Evolutionary conservation across 441 rosid species (phyloP).

Genomic region (Raphanus hybrid): DNA sequence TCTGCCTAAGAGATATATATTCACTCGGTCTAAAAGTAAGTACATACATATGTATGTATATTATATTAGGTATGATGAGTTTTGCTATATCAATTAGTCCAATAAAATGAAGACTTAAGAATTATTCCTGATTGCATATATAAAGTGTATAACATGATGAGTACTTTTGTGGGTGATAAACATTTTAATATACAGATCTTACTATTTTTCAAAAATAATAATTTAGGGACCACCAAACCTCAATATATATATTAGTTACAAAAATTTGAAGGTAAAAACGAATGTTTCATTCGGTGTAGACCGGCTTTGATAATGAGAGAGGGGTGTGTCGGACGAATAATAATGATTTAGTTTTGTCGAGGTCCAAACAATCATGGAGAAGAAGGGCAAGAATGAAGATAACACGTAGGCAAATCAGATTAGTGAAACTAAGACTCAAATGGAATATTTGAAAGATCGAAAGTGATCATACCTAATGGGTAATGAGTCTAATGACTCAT

Average conservation of each 20-base stretch:
- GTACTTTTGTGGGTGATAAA: no score
- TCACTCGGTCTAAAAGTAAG: constrained; percentile 25
- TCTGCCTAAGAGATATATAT: constrained; percentile 13
- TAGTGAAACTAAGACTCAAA: constrained; percentile 10
- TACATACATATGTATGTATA: not conserved
- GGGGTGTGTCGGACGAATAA: constrained; percentile 16
- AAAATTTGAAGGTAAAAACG: not conserved
- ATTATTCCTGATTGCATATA: no score
- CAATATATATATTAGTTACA: no score
- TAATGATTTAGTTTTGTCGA: constrained; percentile 2
- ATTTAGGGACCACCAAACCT: no score
- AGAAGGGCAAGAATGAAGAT: constrained; percentile 15
- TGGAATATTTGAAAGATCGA: constrained; percentile 9
- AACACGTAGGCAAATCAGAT: constrained; percentile 27
- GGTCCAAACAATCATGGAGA: constrained; percentile 31
- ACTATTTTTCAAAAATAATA: no score
- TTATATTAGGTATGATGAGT: not conserved
- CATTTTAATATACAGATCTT: no score
- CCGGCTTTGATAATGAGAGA: not conserved
- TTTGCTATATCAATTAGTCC: constrained; percentile 13
- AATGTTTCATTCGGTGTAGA: no score
- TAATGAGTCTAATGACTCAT: not conserved
- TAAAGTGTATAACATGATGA: no score
- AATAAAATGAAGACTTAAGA: not conserved
- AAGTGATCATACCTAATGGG: constrained; percentile 11